Conservation (phyloP, 1,139 yeast genomes). For the Saccharomyces uvarum region DNA sequence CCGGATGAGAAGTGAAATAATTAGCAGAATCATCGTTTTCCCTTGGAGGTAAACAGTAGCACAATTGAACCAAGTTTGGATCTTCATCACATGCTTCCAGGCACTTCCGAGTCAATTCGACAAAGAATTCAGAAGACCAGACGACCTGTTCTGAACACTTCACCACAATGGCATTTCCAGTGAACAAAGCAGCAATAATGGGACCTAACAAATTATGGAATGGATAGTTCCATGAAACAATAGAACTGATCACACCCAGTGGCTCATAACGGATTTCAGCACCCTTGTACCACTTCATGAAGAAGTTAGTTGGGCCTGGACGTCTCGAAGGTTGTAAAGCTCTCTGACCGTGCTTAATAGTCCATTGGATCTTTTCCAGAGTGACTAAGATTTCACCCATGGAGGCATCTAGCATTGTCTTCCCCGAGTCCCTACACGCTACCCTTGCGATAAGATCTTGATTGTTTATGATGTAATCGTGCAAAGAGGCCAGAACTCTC, state of each 20-base stretch:
- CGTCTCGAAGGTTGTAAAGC: constrained; percentile 65
- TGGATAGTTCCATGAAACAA: constrained; percentile 96
- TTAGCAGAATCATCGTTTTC: constrained; percentile 79
- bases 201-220: constrained; percentile 92
- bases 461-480: constrained; percentile 63
- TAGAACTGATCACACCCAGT: constrained; percentile 77
- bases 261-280: constrained; percentile 95
- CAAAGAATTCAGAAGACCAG: constrained; percentile 84
- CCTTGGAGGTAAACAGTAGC: constrained; percentile 43
- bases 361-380: constrained; percentile 86
- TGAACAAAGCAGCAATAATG: constrained; percentile 72
- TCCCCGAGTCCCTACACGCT: constrained; percentile 94
- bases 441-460: constrained; percentile 84
- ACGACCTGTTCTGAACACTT: constrained; percentile 94
- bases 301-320: constrained; percentile 77
- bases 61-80: constrained; percentile 76
- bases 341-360: constrained; percentile 69
- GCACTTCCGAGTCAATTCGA: constrained; percentile 61
- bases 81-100: constrained; percentile 65
- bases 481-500: constrained; percentile 61
- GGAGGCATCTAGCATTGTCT: constrained; percentile 89
- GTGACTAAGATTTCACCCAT: constrained; percentile 95
- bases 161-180: constrained; percentile 85
- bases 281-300: constrained; percentile 68
- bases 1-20: constrained; percentile 74